Evolutionary conservation across 2,329 filamentous ascomycete species (phyloP), one percentile per base, ranked within the genome.

Genomic region (Rutstroemia sp.): DNA sequence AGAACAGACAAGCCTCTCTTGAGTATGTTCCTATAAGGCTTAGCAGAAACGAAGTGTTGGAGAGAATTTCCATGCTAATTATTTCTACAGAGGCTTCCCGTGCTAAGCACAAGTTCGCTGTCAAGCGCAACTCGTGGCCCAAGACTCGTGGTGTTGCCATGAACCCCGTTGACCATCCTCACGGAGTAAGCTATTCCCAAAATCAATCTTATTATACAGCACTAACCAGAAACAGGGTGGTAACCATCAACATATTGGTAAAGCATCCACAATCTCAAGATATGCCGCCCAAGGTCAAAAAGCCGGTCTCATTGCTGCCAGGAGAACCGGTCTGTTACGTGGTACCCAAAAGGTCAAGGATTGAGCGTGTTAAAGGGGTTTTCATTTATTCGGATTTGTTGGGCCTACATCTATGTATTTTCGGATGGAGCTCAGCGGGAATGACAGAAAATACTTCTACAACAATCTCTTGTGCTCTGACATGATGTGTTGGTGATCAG

Each of bases 111-210:
- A 99, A 99, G 89, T 99, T 96, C 82, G 91, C 92, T 70, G 95
- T 96, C 82, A 99, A 99, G 91, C 91, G 94, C 76, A 97, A 99
- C 90, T 92, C 86, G 75, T 99, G 94, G 94, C 94, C 94, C 80
- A 96, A 95, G 89, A 99, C 94, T 84, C 92, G 94, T 94, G 94
- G 94, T 96, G 94, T 99, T 87, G 94, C 94, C 79, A 99, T 99
- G 94, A 99, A 99, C 83, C 94, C 94, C 72, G 94, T 99, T 73
- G 94, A 99, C 81, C 94, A 99, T 86, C 89, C 89, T 78, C 89
- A 94, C 87, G 89, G 89, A 89, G 88, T 69, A 68, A 46, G 67
- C 61, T 47, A 27, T 34, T 30, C 30, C 39, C 54, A 6, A 16
- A 5, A 30, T 12, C 39, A 14, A 44, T 34, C 6, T n/a, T n/a